Conservation (phyloP, 805 yeast genomes). For the Cyberlindnera euphorbiiphila region DNA sequence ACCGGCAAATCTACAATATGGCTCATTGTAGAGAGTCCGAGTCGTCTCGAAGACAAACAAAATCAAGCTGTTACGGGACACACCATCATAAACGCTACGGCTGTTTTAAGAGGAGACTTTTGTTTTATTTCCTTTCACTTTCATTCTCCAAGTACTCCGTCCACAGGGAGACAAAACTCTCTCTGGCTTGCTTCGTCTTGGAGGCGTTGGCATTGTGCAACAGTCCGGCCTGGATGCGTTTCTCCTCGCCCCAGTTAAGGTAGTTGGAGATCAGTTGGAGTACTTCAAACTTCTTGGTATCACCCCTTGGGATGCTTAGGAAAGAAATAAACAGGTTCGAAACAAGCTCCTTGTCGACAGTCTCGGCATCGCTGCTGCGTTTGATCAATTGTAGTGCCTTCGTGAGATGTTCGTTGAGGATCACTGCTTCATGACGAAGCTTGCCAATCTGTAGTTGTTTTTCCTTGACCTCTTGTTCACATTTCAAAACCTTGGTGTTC, state of each 20-base stretch:
- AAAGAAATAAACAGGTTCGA: slow-evolving; percentile 84
- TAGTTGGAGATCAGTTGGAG: slow-evolving; percentile 77
- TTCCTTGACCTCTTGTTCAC: slow-evolving; percentile 55
- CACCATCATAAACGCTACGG: not conserved
- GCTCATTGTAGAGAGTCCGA: too few relatives aligned
- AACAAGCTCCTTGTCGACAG: slow-evolving; percentile 83
- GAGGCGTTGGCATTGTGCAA: slow-evolving; percentile 32
- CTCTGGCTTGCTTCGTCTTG: slow-evolving; percentile 23
- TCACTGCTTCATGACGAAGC: slow-evolving; percentile 90
- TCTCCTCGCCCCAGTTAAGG: slow-evolving; percentile 83
- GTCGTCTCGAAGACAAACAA: not conserved
- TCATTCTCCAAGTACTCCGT: slow-evolving; percentile 77
- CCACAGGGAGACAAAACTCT: slow-evolving; percentile 71
- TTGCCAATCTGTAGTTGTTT: slow-evolving; percentile 84
- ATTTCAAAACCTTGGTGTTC: slow-evolving; percentile 29
- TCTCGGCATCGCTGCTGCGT: slow-evolving; percentile 67
- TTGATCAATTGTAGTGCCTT: slow-evolving; percentile 84
- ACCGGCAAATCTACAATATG: too few relatives aligned
- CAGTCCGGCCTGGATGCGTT: slow-evolving; percentile 73
- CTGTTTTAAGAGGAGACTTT: not conserved
- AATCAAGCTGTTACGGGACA: slow-evolving; percentile 2
- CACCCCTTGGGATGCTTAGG: slow-evolving; percentile 85
- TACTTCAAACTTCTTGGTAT: slow-evolving; percentile 91
- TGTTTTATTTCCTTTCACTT: slow-evolving; percentile 30
- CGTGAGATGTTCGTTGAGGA: slow-evolving; percentile 90